These are phyloP conservation scores for Bisporella sp. DNA, from an alignment of 2,329 filamentous ascomycete genomes.

Conservation along the genomic window DNA sequence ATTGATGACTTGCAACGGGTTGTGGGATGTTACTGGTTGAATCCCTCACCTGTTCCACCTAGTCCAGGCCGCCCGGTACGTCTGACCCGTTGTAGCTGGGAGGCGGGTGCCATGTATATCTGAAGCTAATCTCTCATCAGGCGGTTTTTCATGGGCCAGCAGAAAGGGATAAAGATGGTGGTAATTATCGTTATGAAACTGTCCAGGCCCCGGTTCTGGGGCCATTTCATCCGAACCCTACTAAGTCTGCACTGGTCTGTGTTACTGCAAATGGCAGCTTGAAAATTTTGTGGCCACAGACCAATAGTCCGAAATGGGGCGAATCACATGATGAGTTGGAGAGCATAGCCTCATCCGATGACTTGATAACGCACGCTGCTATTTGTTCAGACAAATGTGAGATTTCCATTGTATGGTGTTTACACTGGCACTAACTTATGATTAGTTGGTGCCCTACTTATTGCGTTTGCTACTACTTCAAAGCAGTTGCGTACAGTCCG, in stretches of 20 bases:
- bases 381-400: constrained; percentile 68
- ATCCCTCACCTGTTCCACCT: constrained; percentile 18
- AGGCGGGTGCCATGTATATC: too few species aligned
- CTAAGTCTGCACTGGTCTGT: constrained; percentile 68
- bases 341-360: constrained; percentile 62
- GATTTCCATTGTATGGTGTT: constrained; percentile 12
- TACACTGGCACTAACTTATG: constrained; percentile 6
- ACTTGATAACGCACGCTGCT: constrained; percentile 73
- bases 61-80: constrained; percentile 21
- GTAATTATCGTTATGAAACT: constrained; percentile 61
- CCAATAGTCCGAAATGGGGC: constrained; percentile 60
- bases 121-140: constrained; percentile 19
- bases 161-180: constrained; percentile 45
- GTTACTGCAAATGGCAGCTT: constrained; percentile 69
- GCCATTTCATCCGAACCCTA: constrained; percentile 64
- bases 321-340: constrained; percentile 71
- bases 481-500: constrained; percentile 69
- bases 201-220: constrained; percentile 59
- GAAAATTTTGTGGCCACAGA: constrained; percentile 63
- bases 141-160: constrained; percentile 53
- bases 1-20: constrained; percentile 70
- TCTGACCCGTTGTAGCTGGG: not conserved
- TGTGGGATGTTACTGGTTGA: constrained; percentile 82
- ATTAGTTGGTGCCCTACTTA: constrained; percentile 43
- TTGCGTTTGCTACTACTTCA: constrained; percentile 62